Base-by-base conservation (phyloP, 352 stramenopile species). In the Phytophthora syringae region DNA sequence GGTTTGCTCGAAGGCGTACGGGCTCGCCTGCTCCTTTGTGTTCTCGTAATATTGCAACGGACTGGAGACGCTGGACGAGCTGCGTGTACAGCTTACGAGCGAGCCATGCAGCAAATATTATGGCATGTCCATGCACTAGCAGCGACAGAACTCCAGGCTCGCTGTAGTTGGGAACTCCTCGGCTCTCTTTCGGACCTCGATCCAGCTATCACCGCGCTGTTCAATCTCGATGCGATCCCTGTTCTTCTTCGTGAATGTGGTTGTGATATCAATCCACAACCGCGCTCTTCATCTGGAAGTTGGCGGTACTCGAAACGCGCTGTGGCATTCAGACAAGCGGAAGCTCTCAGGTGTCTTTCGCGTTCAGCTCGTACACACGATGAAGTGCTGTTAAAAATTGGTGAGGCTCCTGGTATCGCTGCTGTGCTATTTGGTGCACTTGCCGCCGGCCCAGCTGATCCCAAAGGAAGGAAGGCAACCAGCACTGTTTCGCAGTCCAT, bases 291-390 rank as follows among this genome's bases (percentile, higher is more conserved):
- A 7, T 52, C 70, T 6, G 28, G 32, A 52, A 66, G 27, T 56
- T 75, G 63, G 58, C 22, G 52, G 12, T 13, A 40, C 21, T 61
- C 60, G 15, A 55, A 67, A 50, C 30, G 52, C 21, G 20, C 52
- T 12, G 11, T 56, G 3, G 52, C 60, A 0, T 85, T 80, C 39
- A 60, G 72, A 44, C 56, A 74, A 12, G 73, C 83, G 22, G 83
- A 90, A 34, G 76, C 77, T n/a, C 72, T 92, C 37, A 90, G 90
- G 43, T 92, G 83, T 49, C 55, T 92, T 1, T 88, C 81, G 2
- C 87, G 84, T 27, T 67, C 79, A 10, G 67, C 70, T 24, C 53
- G 64, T 6, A 80, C 67, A 5, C 81, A 89, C 18, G 81, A 92
- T 36, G 83, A 92, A 51, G 81, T 92, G 7, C 58, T 92, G 16